Percentiles rank a stretch among this genome's conserved stretches.
Conservation (phyloP, 1,139 yeast genomes). For the Pichia sp. region DNA sequence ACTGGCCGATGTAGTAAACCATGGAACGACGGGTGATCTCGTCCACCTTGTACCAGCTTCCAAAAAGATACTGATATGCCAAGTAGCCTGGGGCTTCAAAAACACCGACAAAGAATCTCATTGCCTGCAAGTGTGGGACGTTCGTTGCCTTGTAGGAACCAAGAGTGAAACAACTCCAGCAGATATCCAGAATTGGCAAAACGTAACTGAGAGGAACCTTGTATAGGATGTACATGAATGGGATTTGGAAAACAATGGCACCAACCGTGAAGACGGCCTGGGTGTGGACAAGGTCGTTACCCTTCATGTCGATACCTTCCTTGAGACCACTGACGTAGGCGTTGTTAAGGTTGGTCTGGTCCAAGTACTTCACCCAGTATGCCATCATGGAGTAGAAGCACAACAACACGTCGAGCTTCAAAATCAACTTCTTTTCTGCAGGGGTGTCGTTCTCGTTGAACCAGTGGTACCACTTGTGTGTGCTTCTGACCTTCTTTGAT, state of each 20-base stretch:
- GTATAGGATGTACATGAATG: slow-evolving; percentile 37
- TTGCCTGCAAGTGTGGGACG: slow-evolving; percentile 40
- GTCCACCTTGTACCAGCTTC: slow-evolving; percentile 51
- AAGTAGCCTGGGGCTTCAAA: slow-evolving; percentile 60
- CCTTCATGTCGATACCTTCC: slow-evolving; percentile 54
- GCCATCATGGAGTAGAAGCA: slow-evolving; percentile 56
- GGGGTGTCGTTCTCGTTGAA: slow-evolving; percentile 15
- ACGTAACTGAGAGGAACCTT: slow-evolving; percentile 50
- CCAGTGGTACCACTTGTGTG: slow-evolving; percentile 20
- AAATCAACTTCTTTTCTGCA: slow-evolving; percentile 44
- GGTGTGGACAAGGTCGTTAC: slow-evolving; percentile 62
- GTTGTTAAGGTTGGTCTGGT: slow-evolving; percentile 54
- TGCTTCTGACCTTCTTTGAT: slow-evolving; percentile 9
- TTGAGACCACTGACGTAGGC: slow-evolving; percentile 69
- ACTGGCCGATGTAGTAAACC: slow-evolving; percentile 42
- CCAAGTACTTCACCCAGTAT: slow-evolving; percentile 69
- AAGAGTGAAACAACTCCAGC: slow-evolving; percentile 66
- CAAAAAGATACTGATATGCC: slow-evolving; percentile 57
- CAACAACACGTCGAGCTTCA: slow-evolving; percentile 58
- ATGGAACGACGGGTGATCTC: slow-evolving; percentile 42
- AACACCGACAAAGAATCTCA: slow-evolving; percentile 58
- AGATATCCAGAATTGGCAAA: slow-evolving; percentile 47
- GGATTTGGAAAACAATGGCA: slow-evolving; percentile 48
- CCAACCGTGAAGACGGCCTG: slow-evolving; percentile 58
- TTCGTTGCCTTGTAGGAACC: slow-evolving; percentile 45